Conservation (phyloP, 805 yeast species). For the Yarrowia bubula region DNA sequence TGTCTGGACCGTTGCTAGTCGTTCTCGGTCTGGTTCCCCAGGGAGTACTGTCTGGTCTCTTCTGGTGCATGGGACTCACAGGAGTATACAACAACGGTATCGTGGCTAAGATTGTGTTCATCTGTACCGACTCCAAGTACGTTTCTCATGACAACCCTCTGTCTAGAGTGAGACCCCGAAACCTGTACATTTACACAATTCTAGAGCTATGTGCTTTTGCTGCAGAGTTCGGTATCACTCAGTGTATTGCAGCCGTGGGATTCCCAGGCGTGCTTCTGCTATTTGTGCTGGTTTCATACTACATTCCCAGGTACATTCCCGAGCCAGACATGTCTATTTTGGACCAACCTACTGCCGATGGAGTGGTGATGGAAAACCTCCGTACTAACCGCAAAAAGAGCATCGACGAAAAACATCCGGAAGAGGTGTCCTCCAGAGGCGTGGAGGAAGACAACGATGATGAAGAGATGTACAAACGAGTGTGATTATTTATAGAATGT, state of each 20-base stretch:
- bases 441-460: background rate
- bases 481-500: conserved; percentile 1
- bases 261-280: conserved; percentile 80
- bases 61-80: conserved; percentile 87
- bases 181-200: conserved; percentile 52
- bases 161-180: conserved; percentile 38
- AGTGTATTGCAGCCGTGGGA: conserved; percentile 88
- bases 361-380: conserved; percentile 41
- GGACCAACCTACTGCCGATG: conserved; percentile 56
- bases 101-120: conserved; percentile 57
- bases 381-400: conserved; percentile 3
- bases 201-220: conserved; percentile 67
- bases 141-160: conserved; percentile 41
- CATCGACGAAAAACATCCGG: background rate
- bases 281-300: conserved; percentile 60
- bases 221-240: conserved; percentile 80
- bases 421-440: background rate
- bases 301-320: conserved; percentile 64
- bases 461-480: background rate
- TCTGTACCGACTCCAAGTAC: conserved; percentile 57
- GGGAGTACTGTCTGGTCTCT: conserved; percentile 86
- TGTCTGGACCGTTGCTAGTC: conserved; percentile 81
- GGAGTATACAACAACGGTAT: conserved; percentile 71
- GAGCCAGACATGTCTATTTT: conserved; percentile 56
- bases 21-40: conserved; percentile 87